These are phyloP conservation scores for Plasmodium reichenowi DNA, from an alignment of 169 alveolate species.

Conservation along the genomic window DNA sequence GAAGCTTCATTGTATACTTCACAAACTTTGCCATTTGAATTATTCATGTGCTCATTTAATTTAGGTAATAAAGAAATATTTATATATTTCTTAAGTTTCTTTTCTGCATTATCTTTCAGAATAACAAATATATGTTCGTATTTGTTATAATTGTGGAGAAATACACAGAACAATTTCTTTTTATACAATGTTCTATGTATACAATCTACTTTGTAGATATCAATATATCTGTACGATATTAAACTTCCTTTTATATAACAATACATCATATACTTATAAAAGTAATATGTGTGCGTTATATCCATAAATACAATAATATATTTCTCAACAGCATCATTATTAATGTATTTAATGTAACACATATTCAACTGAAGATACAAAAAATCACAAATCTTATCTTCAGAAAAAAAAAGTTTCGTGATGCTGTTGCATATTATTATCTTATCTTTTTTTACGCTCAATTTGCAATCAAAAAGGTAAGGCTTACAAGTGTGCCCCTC, in stretches of 20 bases:
- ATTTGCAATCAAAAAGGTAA: slow-evolving; percentile 25
- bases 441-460: slow-evolving; percentile 14
- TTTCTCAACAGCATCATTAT: slow-evolving; percentile 42
- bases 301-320: slow-evolving; percentile 45
- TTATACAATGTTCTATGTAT: slow-evolving; percentile 13
- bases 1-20: slow-evolving; percentile 28
- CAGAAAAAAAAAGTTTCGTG: slow-evolving; percentile 19
- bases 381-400: slow-evolving; percentile 42
- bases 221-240: not conserved
- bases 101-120: slow-evolving; percentile 3
- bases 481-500: slow-evolving; percentile 26
- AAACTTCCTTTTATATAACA: slow-evolving; percentile 45
- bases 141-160: slow-evolving; percentile 26
- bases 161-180: slow-evolving; percentile 22
- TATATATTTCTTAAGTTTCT: not conserved
- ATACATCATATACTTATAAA: slow-evolving; percentile 59
- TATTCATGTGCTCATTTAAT: not conserved
- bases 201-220: slow-evolving; percentile 9
- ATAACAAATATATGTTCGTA: slow-evolving; percentile 46
- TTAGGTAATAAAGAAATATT: not conserved
- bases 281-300: slow-evolving; percentile 22
- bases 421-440: slow-evolving; percentile 5
- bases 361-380: slow-evolving; percentile 48
- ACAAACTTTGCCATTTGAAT: not conserved
- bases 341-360: slow-evolving; percentile 41